Evolutionary conservation across 2,329 filamentous ascomycete species (phyloP), one percentile per base, ranked within the genome.

Genomic region (Aspergillus oerlinghausenensis): DNA sequence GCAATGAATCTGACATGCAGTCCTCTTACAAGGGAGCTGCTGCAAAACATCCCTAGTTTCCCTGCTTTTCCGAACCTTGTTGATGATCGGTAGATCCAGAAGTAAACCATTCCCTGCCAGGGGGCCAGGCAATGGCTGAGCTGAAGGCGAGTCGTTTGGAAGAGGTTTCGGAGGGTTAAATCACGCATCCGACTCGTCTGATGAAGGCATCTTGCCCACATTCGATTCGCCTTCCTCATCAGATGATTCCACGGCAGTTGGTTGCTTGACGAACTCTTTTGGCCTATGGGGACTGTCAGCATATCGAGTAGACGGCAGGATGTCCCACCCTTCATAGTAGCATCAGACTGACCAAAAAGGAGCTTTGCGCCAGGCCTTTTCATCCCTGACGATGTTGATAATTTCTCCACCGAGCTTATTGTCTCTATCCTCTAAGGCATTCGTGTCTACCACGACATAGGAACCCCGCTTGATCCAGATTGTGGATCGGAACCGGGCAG

Each of bases 391-490:
- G 38, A 97, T 85, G 69, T 97, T 97, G 64, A 96, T 82, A 66
- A 99, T 97, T 73, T 96, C 90, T 14, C 93, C 94, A 52, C 84
- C 82, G 11, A 96, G 83, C 72, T 91, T 92, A 66, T 91, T 91
- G 48, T 88, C 87, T 52, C 86, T 77, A 25, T 82, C 84, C 28
- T 86, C 84, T 40, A 87, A 79, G 1, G 83, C 79, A 29, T 81
- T 80, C 25, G 84, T 88, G 63, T 97, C 89, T 14, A 96, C 82
- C 10, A 97, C 77, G 29, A 97, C 92, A 73, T 88, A 97, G 0
- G 91, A 90, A 29, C 92, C 89, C 19, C 91, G 86, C 74, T 89
- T 92, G 72, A 97, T 89, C 90, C 91, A 97, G 61, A 97, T 90
- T 2, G 90, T 94, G 62, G 90, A 94, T 59, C 93, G 89, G 71